Evolutionary conservation across 345 rosid species (phyloP), one percentile per base, ranked within the genome.

Genomic region (Gossypium rotundifolium): DNA sequence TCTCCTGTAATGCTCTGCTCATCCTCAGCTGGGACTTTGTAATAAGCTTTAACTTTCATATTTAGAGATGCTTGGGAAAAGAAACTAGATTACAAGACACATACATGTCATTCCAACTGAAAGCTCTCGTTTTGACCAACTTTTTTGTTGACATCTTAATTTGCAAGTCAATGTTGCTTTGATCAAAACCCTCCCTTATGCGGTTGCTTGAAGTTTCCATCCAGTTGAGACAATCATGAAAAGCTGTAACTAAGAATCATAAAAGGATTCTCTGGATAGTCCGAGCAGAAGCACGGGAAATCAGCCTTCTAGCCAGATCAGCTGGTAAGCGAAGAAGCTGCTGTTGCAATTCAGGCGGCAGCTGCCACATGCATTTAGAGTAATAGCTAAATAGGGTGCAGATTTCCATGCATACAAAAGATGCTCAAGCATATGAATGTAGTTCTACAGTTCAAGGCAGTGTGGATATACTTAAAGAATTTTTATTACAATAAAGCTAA

Each of bases 311-410:
- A 44, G 80, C 87, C 72, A 94, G 81, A 81, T 94, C 94, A 53
- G 84, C 82, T 27, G 98, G 98, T 81, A 94, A 72, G 77, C 80
- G 87, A 81, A 92, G 84, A 71, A 94, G 78, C 81, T 80, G 87
- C 84, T 84, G 97, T 69, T 92, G 94, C 76, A 84, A 51, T 81
- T 92, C 97, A 55, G 85, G 92, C 4, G 90, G 92, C 81, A 94
- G 93, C 98, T 94, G 87, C 79, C 63, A 64, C 5, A 63, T 4
- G 22, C 16, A 13, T 17, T 51, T 46, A 73, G 44, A 42, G 72
- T 67, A 45, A 61, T 17, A 45, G 58, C 16, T 25, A 45, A 7
- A 23, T 57, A 12, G 16, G 49, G 14, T 9, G 55, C 13, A 12
- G 20, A 53, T 44, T 13, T 48, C 70, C 25, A 62, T 65, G 12